Base-by-base conservation (phyloP, 1,284 basidiomycete species). In the Apiotrichum akiyoshidainum region DNA sequence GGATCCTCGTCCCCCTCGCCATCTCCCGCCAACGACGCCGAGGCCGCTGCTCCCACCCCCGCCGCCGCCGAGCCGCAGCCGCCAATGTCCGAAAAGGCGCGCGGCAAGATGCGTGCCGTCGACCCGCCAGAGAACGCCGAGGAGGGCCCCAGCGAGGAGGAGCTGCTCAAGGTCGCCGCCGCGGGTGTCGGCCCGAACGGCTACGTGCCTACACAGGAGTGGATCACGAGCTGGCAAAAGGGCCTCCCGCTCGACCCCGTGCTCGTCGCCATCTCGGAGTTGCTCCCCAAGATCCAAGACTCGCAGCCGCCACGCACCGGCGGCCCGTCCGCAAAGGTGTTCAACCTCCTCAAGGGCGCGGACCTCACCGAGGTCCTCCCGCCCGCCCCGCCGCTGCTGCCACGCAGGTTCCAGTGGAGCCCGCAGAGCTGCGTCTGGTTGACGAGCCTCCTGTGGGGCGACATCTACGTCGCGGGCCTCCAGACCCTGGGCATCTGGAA, bases 151-250 rank as follows among this genome's bases (percentile, higher is more conserved):
- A 21, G 11, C 35, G 79, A 76, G 59, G 74, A 76, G 41, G 84
- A 84, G 61, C 76, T 87, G 49, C 86, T 89, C 65, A 81, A 83
- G 51, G 76, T 86, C 33, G 85, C 86, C 16, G 81, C 83, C 33
- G 81, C 81, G 10, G 86, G 85, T 9, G 83, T 92, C 21, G 90
- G 90, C 21, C 82, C 88, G 61, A 92, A 90, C 71, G 90, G 91
- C 1, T 97, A 95, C 75, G 82, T 92, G 5, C 92, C 93, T 9
- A 94, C 91, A 2, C 90, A 95, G 72, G 90, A 91, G 83, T 97
- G 93, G 92, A 91, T 91, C 59, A 70, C 75, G 33, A 74, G 71
- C 41, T 73, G 85, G 79, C 62, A 71, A 46, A 78, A 78, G 57
- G 77, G 76, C 1, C 69, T 79, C 10, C 92, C 92, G 6, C 82